phyloP scores from a whole-genome alignment of 2,329 filamentous ascomycete species.

The Cladosporium colombiae region DNA sequence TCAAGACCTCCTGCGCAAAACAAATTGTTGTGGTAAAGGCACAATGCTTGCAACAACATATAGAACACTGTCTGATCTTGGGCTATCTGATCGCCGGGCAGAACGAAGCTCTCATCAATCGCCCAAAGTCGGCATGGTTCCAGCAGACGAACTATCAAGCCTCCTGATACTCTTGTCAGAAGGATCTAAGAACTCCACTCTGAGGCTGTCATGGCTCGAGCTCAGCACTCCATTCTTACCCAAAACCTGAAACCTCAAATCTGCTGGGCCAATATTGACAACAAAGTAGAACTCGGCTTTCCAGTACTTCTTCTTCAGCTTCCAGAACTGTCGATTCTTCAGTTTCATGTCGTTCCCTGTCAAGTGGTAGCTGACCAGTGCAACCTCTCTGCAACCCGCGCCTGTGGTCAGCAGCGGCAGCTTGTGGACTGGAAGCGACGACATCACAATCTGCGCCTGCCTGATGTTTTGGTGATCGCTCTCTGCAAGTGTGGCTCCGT shows the following conservation, averaged over 20 bases:
- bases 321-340: conserved; percentile 22
- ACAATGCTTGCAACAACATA: too few relatives aligned
- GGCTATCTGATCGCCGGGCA: too few relatives aligned
- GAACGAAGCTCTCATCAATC: too few relatives aligned
- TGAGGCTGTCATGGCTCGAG: neutral
- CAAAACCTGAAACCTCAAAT: conserved; percentile 20
- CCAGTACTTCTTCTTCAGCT: conserved; percentile 22
- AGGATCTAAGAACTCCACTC: neutral
- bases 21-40: too few relatives aligned
- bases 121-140: too few relatives aligned
- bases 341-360: conserved; percentile 24
- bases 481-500: neutral
- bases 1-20: too few relatives aligned
- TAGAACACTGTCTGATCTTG: too few relatives aligned
- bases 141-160: too few relatives aligned
- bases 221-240: conserved; percentile 20
- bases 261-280: conserved; percentile 19
- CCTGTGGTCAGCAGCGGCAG: conserved; percentile 15
- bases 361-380: conserved; percentile 16
- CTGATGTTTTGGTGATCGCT: neutral
- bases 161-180: too few relatives aligned
- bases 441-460: neutral
- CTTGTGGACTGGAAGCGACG: neutral
- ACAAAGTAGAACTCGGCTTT: conserved; percentile 20
- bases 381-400: conserved; percentile 20